Evolutionary conservation across 1,284 basidiomycete genomes (phyloP).

Genomic region (Ceraceosorus bombacis): DNA sequence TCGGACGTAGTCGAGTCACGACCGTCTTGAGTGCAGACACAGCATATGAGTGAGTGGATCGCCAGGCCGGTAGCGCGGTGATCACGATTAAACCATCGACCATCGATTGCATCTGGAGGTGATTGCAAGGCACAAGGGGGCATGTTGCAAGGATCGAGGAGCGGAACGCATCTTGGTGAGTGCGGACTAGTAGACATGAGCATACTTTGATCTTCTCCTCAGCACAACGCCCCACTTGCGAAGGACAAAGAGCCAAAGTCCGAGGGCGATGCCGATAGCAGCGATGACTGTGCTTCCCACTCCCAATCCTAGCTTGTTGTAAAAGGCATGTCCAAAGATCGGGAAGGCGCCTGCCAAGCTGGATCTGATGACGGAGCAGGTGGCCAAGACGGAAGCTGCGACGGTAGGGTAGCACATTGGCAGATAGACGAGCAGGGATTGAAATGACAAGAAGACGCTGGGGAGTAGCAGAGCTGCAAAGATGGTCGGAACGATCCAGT

Average conservation of each 20-base stretch:
- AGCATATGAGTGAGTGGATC: no score
- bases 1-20: no score
- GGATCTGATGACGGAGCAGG: constrained; percentile 23
- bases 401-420: constrained; percentile 13
- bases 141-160: no score
- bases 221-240: constrained; percentile 23
- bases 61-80: no score
- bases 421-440: constrained; percentile 17
- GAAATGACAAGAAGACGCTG: constrained; percentile 16
- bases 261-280: constrained; percentile 19
- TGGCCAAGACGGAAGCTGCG: constrained; percentile 21
- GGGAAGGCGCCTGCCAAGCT: constrained; percentile 20
- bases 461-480: constrained; percentile 30
- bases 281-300: constrained; percentile 21
- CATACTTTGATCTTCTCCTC: constrained; percentile 24
- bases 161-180: no score
- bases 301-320: constrained; percentile 20
- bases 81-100: no score
- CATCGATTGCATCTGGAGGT: no score
- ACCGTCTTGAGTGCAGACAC: no score
- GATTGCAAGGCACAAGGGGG: no score
- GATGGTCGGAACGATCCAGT: constrained; percentile 47
- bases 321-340: constrained; percentile 23
- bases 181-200: constrained; percentile 17
- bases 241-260: constrained; percentile 22